Conservation (phyloP, 1,284 basidiomycete genomes). For the Porodaedalea pini region DNA sequence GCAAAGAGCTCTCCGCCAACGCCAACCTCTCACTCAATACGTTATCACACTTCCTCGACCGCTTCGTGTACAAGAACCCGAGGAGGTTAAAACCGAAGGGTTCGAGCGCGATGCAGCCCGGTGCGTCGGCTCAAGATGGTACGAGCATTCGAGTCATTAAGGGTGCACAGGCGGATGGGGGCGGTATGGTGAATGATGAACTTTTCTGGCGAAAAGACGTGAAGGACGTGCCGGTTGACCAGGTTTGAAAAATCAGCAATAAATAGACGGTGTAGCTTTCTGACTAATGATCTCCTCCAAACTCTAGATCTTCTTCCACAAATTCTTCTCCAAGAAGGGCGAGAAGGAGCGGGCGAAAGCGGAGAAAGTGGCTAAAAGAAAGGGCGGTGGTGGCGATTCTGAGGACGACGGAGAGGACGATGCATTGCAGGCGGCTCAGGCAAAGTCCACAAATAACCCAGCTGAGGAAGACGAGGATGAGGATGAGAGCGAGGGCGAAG, state of each 20-base stretch:
- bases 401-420: conserved; percentile 32
- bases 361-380: conserved; percentile 43
- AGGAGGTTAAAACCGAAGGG: conserved; percentile 81
- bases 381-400: conserved; percentile 33
- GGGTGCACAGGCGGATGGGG: conserved; percentile 51
- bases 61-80: conserved; percentile 92
- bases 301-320: conserved; percentile 62
- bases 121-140: conserved; percentile 59
- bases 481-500: conserved; percentile 49
- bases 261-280: conserved; percentile 13
- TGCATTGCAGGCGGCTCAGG: conserved; percentile 17
- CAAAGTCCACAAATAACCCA: conserved; percentile 29
- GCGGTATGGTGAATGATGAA: conserved; percentile 70
- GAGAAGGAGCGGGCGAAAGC: conserved; percentile 48
- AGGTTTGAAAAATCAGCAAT: conserved; percentile 46
- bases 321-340: conserved; percentile 62
- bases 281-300: conserved; percentile 8
- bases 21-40: conserved; percentile 92
- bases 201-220: conserved; percentile 73
- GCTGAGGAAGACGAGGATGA: conserved; percentile 28
- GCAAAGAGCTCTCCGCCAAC: conserved; percentile 71
- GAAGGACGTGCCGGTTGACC: conserved; percentile 83
- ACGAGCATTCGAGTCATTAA: conserved; percentile 68
- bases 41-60: conserved; percentile 87
- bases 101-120: conserved; percentile 94